Base-by-base conservation (phyloP, 2,329 filamentous ascomycete genomes). In the Chaetomium sp. region DNA sequence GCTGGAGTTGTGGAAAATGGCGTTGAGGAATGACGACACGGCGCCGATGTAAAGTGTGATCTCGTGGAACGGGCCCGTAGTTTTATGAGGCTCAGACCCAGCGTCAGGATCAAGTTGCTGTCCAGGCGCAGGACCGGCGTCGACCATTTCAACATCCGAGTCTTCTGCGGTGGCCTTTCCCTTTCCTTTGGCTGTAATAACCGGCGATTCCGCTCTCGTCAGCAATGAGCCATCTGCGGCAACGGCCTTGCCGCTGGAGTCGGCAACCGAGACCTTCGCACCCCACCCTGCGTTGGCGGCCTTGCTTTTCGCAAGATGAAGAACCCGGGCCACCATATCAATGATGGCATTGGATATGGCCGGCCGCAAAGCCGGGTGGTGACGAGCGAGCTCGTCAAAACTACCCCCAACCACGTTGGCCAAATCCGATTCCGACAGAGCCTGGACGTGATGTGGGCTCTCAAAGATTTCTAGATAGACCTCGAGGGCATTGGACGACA, bases 381-480 rank as follows among this genome's bases (percentile, higher is more conserved):
- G 95, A 49, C 95, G 88, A 60, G 94, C 90, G 65, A 99, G 84
- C 77, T 99, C 95, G 75, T 99, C 95, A 73, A 99, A 97, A 49
- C 89, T 90, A 29, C 85, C 86, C 12, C 95, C 95, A 57, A 99
- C 84, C 47, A 87, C 86, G 33, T 85, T 85, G 10, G 93, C 85
- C 64, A 96, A 82, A 42, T 82, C 80, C 5, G 84, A 81, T 69
- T 97, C 94, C 45, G 82, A 60, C 83, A 99, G 88, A 68, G 89
- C 90, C 71, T 90, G 91, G 64, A 99, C 87, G 77, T 99, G 96
- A 19, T 87, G 85, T 2, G 93, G 88, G 70, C 92, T 98, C 76
- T 97, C 92, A 70, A 99, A 99, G n/a, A 98, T 92, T 74, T 97
- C 92, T 69, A 99, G 90, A 75, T 93, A 98, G 70, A 87, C 91